Percentiles rank a stretch among this genome's conserved stretches.
Conservation (phyloP, 2,329 filamentous ascomycete genomes). For the Beauveria australis region DNA sequence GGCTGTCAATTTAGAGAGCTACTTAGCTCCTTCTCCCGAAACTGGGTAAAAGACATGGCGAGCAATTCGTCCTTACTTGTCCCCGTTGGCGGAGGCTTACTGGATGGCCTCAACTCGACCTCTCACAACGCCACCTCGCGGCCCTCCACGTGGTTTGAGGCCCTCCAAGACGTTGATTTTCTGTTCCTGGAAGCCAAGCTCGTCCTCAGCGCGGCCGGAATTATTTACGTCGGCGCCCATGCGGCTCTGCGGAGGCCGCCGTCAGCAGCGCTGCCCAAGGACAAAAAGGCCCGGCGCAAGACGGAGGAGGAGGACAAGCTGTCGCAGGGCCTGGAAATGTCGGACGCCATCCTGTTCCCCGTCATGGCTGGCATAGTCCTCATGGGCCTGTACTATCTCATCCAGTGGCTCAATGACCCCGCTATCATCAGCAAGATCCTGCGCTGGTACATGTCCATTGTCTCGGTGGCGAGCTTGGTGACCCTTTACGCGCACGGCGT, state of each 20-base stretch:
- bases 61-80: conserved; percentile 17
- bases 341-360: conserved; percentile 79
- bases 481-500: conserved; percentile 67
- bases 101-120: conserved; percentile 24
- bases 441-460: conserved; percentile 71
- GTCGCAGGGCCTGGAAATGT: conserved; percentile 47
- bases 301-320: conserved; percentile 43
- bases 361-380: conserved; percentile 66
- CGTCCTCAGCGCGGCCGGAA: conserved; percentile 61
- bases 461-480: conserved; percentile 69
- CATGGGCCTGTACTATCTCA: conserved; percentile 72
- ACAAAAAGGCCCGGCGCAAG: conserved; percentile 33
- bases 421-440: conserved; percentile 74
- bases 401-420: conserved; percentile 81
- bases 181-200: conserved; percentile 40
- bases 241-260: conserved; percentile 77
- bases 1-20: neutral
- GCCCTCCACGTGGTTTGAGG: conserved; percentile 22
- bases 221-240: conserved; percentile 78
- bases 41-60: conserved; percentile 10
- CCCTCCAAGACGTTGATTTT: conserved; percentile 30
- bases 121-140: conserved; percentile 17
- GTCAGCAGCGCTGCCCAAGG: conserved; percentile 59
- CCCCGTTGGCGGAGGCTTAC: conserved; percentile 15
- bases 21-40: neutral